These are phyloP conservation scores for Penicillium fuscoglaucum DNA, from an alignment of 2,329 filamentous ascomycete species.

Conservation along the genomic window DNA sequence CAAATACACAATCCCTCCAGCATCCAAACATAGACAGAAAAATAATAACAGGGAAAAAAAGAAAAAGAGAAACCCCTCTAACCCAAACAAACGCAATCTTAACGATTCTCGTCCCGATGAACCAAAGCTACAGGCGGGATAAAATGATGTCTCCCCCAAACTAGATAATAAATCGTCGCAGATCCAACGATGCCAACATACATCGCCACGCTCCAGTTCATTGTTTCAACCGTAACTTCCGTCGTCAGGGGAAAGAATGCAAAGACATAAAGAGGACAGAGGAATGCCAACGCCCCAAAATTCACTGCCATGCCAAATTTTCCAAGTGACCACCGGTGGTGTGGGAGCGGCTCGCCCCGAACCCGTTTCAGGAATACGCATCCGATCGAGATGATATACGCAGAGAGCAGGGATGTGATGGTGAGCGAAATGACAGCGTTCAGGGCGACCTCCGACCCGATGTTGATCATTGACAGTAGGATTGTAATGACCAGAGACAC, in stretches of 20 bases:
- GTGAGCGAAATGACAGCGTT: slow-evolving; percentile 48
- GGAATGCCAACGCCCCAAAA: slow-evolving; percentile 40
- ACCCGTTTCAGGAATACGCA: slow-evolving; percentile 50
- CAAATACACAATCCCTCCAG: neutral
- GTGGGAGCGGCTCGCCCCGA: slow-evolving; percentile 44
- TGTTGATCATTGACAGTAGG: slow-evolving; percentile 54
- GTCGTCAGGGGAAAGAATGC: slow-evolving; percentile 46
- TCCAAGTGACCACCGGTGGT: slow-evolving; percentile 49
- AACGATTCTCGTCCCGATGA: slow-evolving; percentile 27
- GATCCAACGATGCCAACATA: slow-evolving; percentile 48
- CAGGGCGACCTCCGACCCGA: slow-evolving; percentile 50
- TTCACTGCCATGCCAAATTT: slow-evolving; percentile 48
- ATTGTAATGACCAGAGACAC: slow-evolving; percentile 47
- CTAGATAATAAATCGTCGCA: slow-evolving; percentile 46
- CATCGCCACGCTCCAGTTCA: slow-evolving; percentile 53
- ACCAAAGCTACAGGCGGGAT: slow-evolving; percentile 41
- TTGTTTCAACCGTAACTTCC: slow-evolving; percentile 36
- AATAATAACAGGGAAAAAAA: neutral
- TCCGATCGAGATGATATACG: slow-evolving; percentile 50
- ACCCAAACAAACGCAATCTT: neutral
- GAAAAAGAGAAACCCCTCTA: no score
- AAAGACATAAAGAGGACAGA: slow-evolving; percentile 45
- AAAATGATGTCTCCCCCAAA: slow-evolving; percentile 45
- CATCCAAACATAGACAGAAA: neutral
- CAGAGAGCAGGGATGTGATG: slow-evolving; percentile 43